phyloP scores from a whole-genome alignment of 805 yeast species.

The Naumovozyma castellii region DNA sequence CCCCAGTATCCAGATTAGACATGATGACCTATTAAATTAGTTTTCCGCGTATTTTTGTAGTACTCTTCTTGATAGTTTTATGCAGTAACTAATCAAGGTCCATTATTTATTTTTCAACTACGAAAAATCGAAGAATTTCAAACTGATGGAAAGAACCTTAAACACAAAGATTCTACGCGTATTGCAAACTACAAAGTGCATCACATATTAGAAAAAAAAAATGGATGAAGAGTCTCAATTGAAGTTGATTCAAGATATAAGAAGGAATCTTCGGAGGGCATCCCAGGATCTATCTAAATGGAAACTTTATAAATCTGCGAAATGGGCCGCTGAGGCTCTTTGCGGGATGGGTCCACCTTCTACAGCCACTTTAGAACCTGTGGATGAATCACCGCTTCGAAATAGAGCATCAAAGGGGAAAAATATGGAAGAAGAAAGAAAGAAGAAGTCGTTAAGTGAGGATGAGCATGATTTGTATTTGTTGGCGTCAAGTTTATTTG shows the following conservation, averaged over 20 bases:
- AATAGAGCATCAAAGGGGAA: conserved; percentile 13
- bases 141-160: not conserved
- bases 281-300: conserved; percentile 41
- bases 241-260: conserved; percentile 11
- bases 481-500: conserved; percentile 66
- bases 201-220: too few species aligned
- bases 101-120: too few species aligned
- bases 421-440: not conserved
- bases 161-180: not conserved
- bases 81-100: too few species aligned
- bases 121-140: not conserved
- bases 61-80: not conserved
- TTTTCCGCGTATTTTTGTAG: not conserved
- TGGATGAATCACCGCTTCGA: conserved; percentile 18
- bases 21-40: too few species aligned
- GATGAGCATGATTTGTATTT: conserved; percentile 39
- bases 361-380: not conserved
- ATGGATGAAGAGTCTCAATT: conserved; percentile 4
- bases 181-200: too few species aligned
- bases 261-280: conserved; percentile 32
- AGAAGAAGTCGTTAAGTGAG: conserved; percentile 8
- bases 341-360: conserved; percentile 38
- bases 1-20: conserved; percentile 5
- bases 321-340: conserved; percentile 80
- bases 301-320: conserved; percentile 59